Evolutionary conservation across 371 early-diverging fungal species (phyloP), one percentile per base, ranked within the genome.

Genomic region (Funneliformis caledonium): DNA sequence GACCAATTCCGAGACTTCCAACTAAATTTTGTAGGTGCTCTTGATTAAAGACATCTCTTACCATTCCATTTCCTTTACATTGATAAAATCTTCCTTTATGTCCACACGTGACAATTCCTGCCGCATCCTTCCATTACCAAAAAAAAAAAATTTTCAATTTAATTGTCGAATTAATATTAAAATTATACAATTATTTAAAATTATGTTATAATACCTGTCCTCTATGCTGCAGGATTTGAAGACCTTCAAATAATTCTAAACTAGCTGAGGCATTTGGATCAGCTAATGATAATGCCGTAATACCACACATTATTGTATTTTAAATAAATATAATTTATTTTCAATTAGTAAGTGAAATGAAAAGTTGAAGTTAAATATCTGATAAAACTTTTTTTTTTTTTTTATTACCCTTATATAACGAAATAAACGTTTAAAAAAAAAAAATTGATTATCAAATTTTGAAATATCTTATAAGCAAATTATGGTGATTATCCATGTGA

Each of bases 1-100:
- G 99, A n/a, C 96, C 97, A 82, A 97, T 91, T 82, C 97, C 99
- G 89, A 97, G 92, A 85, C 88, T 91, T 16, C 99, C 99, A 37
- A 91, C 82, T 76, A 98, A 89, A 74, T 88, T 88, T 76, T 89
- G 85, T 64, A 97, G 88, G 82, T 96, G 92, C 76, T 89, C 83
- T 56, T 92, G 91, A 48, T 92, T 91, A 85, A 98, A 98, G 26
- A 98, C 97, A 84, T 98, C 98, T 75, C 96, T 91, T 43, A 97
- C 98, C 97, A 98, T 96, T 78, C 99, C 99, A 84, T 96, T 98
- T 80, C 96, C 97, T 87, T 98, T 98, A 88, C 96, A 95, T 87
- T 98, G 99, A 88, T 94, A 97, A 79, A 98, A 90, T 56, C 98
- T 93, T 72, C 99, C 99, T 85, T 96, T 94, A 65, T 91, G 87